These are phyloP conservation scores for Aureobasidium subglaciale DNA, from an alignment of 2,329 filamentous ascomycete genomes.

Conservation along the genomic window DNA sequence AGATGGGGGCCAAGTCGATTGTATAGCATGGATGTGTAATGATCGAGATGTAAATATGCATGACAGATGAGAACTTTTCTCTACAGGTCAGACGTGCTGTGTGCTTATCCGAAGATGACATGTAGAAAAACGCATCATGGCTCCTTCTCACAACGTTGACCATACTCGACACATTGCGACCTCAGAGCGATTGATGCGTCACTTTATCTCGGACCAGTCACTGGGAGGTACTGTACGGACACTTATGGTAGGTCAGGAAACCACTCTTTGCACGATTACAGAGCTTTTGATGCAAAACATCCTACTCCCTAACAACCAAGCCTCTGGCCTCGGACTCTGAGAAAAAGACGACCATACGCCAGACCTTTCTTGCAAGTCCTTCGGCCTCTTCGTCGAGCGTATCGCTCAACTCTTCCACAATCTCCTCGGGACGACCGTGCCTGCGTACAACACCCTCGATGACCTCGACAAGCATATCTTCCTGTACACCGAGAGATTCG, in stretches of 20 bases:
- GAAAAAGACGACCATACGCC: constrained; percentile 98
- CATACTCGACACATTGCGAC: too few species aligned
- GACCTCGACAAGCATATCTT: constrained; percentile 88
- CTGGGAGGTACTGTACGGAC: too few species aligned
- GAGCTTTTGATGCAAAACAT: neutral
- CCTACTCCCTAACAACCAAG: constrained; percentile 34
- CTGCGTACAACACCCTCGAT: constrained; percentile 80
- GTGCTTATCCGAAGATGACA: neutral
- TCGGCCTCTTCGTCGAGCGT: constrained; percentile 93
- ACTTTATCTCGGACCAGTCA: too few species aligned
- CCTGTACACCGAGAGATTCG: constrained; percentile 91
- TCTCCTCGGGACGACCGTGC: constrained; percentile 64
- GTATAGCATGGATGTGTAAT: neutral
- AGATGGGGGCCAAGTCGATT: neutral
- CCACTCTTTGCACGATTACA: neutral
- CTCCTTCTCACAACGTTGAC: too few species aligned
- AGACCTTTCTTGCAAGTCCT: constrained; percentile 89
- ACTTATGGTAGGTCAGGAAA: too few species aligned
- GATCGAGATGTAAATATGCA: neutral
- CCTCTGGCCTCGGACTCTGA: constrained; percentile 90
- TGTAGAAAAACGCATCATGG: too few species aligned
- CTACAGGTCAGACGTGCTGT: too few species aligned
- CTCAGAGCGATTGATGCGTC: too few species aligned
- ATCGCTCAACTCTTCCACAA: constrained; percentile 82
- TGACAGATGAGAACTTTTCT: too few species aligned